These are phyloP conservation scores for Schrenkiella parvula DNA, from an alignment of 345 rosid species.

Conservation along the genomic window DNA sequence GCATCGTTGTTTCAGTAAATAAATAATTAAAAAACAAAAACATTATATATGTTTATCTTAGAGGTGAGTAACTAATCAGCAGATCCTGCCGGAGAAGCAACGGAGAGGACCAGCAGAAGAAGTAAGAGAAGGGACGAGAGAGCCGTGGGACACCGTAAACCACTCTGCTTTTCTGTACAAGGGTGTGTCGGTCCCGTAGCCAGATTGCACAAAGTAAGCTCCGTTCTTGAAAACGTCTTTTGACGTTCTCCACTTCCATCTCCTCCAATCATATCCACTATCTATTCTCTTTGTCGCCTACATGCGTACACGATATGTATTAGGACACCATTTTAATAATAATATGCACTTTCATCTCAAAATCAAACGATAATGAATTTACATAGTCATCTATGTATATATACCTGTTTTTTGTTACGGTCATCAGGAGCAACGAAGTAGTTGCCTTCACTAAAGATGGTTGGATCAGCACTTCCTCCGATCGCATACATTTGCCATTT, in stretches of 20 bases:
- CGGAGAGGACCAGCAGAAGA: conserved; percentile 65
- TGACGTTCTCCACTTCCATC: conserved; percentile 86
- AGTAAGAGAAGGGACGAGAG: conserved; percentile 59
- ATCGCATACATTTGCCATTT: conserved; percentile 93
- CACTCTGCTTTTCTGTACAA: conserved; percentile 50
- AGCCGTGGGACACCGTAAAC: conserved; percentile 55
- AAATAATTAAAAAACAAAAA: background rate
- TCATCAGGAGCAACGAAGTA: conserved; percentile 60
- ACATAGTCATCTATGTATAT: background rate
- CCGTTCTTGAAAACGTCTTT: conserved; percentile 74
- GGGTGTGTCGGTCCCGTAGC: conserved; percentile 65
- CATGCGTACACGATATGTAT: background rate
- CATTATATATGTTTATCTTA: background rate
- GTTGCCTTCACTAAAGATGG: conserved; percentile 93
- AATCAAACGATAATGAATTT: background rate
- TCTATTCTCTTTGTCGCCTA: conserved; percentile 88
- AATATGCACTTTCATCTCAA: background rate
- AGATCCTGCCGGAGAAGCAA: conserved; percentile 41
- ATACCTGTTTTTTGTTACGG: conserved; percentile 54
- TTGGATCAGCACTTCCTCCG: conserved; percentile 91
- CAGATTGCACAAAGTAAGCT: conserved; percentile 82
- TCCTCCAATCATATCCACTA: conserved; percentile 37
- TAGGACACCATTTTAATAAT: background rate
- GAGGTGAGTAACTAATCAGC: conserved; percentile 19
- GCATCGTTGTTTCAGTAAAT: background rate